Conservation (phyloP, 2,329 filamentous ascomycete species). For the Aspergillus persii region DNA sequence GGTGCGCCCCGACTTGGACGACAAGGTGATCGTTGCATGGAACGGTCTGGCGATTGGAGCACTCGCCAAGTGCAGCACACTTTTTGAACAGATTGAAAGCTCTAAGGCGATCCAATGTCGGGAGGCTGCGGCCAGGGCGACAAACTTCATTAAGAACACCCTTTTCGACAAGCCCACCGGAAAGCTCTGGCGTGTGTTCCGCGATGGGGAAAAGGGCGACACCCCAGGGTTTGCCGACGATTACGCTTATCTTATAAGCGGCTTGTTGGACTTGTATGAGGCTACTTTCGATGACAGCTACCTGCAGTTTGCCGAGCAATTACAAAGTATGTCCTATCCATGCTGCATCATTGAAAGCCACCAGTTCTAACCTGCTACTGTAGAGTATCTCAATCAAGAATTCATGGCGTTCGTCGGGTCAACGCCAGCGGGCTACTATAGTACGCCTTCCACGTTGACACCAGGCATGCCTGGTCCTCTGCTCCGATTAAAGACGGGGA, state of each 20-base stretch:
- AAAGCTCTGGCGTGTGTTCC: constrained; percentile 72
- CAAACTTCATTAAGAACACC: constrained; percentile 67
- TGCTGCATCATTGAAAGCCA: background rate
- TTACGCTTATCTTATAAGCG: constrained; percentile 84
- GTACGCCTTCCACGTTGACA: constrained; percentile 48
- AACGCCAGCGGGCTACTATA: constrained; percentile 41
- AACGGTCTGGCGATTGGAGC: constrained; percentile 86
- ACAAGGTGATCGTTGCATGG: constrained; percentile 83
- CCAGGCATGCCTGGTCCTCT: constrained; percentile 61
- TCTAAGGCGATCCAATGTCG: constrained; percentile 62
- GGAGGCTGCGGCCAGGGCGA: constrained; percentile 64
- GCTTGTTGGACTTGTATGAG: constrained; percentile 80
- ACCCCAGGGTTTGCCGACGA: constrained; percentile 84
- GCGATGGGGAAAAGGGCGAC: constrained; percentile 60
- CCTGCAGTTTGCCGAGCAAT: constrained; percentile 74
- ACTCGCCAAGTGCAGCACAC: constrained; percentile 70
- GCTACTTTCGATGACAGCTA: constrained; percentile 73
- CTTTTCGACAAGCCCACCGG: constrained; percentile 67
- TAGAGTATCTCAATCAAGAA: constrained; percentile 68
- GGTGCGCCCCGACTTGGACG: constrained; percentile 74
- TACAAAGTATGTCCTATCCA: constrained; percentile 63
- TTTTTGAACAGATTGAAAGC: constrained; percentile 61
- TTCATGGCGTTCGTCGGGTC: constrained; percentile 67
- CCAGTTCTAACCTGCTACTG: constrained; percentile 13
- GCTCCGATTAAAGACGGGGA: constrained; percentile 88